Conservation (phyloP, 805 yeast species). For the Saccharomycopsis malanga region DNA sequence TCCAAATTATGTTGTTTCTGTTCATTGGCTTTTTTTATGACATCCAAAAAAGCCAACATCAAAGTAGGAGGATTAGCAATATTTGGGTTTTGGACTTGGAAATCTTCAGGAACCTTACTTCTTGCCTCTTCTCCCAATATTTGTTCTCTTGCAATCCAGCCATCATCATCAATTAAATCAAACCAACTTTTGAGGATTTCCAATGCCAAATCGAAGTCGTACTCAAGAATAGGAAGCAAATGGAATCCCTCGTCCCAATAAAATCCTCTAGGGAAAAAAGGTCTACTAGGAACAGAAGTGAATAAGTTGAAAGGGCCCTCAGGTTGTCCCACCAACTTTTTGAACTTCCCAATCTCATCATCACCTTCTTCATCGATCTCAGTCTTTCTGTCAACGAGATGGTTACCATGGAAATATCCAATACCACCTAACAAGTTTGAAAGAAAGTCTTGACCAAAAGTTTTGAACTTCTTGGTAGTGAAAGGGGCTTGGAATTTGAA, state of each 20-base stretch:
- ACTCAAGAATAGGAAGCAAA: slow-evolving; percentile 69
- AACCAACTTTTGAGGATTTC: slow-evolving; percentile 88
- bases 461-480: slow-evolving; percentile 34
- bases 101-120: slow-evolving; percentile 76
- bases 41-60: slow-evolving; percentile 60
- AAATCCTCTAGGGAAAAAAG: slow-evolving; percentile 93
- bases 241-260: slow-evolving; percentile 99
- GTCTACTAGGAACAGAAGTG: slow-evolving; percentile 83
- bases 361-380: slow-evolving; percentile 64
- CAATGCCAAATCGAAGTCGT: slow-evolving; percentile 74
- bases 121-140: slow-evolving; percentile 89
- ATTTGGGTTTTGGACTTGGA: slow-evolving; percentile 78
- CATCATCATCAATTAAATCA: slow-evolving; percentile 72
- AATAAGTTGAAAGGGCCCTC: slow-evolving; percentile 79
- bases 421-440: slow-evolving; percentile 87
- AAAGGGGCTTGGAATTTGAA: slow-evolving; percentile 54
- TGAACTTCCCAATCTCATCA: slow-evolving; percentile 32
- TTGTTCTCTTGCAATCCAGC: slow-evolving; percentile 96
- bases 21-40: slow-evolving; percentile 40
- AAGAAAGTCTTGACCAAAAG: slow-evolving; percentile 70
- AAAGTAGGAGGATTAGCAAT: slow-evolving; percentile 95
- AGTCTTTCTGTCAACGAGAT: slow-evolving; percentile 68
- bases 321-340: slow-evolving; percentile 43
- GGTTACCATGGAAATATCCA: slow-evolving; percentile 80
- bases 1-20: slow-evolving; percentile 2